Percentiles rank a stretch among this genome's conserved stretches.
These are phyloP conservation scores for Nothophytophthora sp. DNA, from an alignment of 352 stramenopile genomes.

Conservation along the genomic window DNA sequence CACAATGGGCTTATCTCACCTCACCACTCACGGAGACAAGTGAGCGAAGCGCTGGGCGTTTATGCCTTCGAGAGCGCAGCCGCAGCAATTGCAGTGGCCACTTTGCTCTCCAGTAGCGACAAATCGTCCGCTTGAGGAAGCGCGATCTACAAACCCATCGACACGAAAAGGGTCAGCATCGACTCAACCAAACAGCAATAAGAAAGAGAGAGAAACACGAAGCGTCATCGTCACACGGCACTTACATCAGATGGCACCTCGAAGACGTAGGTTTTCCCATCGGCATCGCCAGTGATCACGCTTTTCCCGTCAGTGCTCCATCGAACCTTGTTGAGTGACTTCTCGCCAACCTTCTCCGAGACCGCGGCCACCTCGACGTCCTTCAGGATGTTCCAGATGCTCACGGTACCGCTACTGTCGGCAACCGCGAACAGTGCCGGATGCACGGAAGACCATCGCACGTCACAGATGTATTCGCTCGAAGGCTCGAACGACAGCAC, in stretches of 20 bases:
- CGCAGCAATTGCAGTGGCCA: constrained; percentile 51
- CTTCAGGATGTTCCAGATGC: constrained; percentile 86
- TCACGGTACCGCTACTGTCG: constrained; percentile 69
- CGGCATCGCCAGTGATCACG: constrained; percentile 78
- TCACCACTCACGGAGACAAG: no score
- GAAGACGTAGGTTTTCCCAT: constrained; percentile 74
- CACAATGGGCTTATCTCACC: no score
- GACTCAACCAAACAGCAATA: background rate
- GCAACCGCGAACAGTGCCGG: constrained; percentile 83
- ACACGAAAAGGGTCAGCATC: constrained; percentile 11
- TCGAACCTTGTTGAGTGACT: constrained; percentile 84
- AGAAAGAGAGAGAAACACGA: background rate
- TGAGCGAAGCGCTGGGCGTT: no score
- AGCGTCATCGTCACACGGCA: no score
- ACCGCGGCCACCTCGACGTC: constrained; percentile 79
- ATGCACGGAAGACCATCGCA: constrained; percentile 81
- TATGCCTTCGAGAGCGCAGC: constrained; percentile 47
- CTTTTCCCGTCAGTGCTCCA: constrained; percentile 82
- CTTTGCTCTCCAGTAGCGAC: constrained; percentile 63
- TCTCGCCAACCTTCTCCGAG: constrained; percentile 65
- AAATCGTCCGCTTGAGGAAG: constrained; percentile 66
- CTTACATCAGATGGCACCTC: constrained; percentile 80
- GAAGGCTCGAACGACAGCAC: constrained; percentile 86
- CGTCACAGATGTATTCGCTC: constrained; percentile 89
- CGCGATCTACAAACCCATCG: constrained; percentile 46